These are phyloP conservation scores for Arthroderma sp. DNA, from an alignment of 2,329 filamentous ascomycete species.

Conservation along the genomic window DNA sequence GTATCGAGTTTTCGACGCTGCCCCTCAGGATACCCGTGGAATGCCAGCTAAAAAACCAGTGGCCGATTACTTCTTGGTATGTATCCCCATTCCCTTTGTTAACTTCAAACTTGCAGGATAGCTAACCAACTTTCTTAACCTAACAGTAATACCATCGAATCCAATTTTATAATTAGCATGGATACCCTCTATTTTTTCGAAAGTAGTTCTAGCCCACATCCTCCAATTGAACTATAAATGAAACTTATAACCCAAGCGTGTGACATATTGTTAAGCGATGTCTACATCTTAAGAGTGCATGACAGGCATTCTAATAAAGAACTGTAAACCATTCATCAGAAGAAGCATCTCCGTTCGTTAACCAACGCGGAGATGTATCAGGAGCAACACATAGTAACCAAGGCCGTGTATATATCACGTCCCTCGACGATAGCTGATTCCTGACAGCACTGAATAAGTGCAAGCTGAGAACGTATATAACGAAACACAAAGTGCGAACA, in stretches of 20 bases:
- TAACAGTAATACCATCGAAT: not conserved
- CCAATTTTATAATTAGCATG: not conserved
- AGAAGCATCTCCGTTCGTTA: too few species aligned
- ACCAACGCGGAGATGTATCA: too few species aligned
- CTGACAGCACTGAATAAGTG: too few species aligned
- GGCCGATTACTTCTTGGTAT: constrained; percentile 79
- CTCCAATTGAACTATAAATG: not conserved
- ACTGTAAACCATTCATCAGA: not conserved
- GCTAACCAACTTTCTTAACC: not conserved
- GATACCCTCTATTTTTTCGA: not conserved
- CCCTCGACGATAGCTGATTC: too few species aligned
- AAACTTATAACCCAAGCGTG: not conserved
- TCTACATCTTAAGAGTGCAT: not conserved
- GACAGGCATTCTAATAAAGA: not conserved
- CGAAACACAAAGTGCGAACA: not conserved
- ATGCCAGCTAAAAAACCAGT: constrained; percentile 99
- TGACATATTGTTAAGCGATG: not conserved
- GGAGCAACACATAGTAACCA: too few species aligned
- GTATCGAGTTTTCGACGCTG: constrained; percentile 92
- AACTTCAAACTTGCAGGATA: not conserved
- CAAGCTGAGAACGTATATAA: not conserved
- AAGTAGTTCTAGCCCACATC: not conserved
- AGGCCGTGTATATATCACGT: too few species aligned
- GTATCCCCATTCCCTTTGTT: constrained; percentile 9
- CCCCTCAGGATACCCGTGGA: constrained; percentile 85